A percentile compares a stretch with the other conserved stretches of the same genome.
phyloP scores from a whole-genome alignment of 331 rosid species.

The Pyrus hybrid region DNA sequence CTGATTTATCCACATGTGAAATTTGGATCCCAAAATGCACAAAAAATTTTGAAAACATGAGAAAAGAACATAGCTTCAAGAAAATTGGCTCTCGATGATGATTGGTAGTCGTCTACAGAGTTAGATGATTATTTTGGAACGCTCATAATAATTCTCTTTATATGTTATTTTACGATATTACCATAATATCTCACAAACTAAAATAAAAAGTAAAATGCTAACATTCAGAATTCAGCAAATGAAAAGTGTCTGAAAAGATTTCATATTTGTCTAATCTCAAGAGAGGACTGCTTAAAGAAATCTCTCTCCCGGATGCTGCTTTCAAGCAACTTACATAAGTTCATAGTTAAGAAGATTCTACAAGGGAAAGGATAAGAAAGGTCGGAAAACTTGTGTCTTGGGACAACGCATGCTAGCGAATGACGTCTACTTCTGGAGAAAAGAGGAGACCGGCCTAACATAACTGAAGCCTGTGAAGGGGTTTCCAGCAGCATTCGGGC shows the following conservation, averaged over 20 bases:
- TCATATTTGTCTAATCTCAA: neutral
- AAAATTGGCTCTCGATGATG: neutral
- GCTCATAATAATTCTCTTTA: too few species aligned
- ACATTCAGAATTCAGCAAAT: neutral
- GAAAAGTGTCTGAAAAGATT: neutral
- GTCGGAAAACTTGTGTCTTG: neutral
- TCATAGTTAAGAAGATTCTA: neutral
- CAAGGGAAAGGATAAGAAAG: neutral
- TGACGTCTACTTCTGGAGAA: constrained; percentile 46
- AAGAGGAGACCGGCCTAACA: constrained; percentile 75
- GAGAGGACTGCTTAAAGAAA: neutral
- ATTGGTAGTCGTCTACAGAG: neutral
- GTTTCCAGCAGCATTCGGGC: constrained; percentile 66
- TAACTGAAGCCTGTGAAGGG: constrained; percentile 73
- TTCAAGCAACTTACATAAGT: neutral
- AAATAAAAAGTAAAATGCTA: neutral
- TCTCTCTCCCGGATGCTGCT: neutral
- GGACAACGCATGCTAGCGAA: neutral
- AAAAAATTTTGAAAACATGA: neutral
- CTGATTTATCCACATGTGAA: constrained; percentile 30
- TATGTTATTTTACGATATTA: too few species aligned
- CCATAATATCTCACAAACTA: neutral
- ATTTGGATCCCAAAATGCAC: neutral
- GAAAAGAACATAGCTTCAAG: neutral
- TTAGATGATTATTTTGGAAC: neutral